Evolutionary conservation across 129 eudicot species (phyloP).

Genomic region (Ambrosia artemisiifolia): DNA sequence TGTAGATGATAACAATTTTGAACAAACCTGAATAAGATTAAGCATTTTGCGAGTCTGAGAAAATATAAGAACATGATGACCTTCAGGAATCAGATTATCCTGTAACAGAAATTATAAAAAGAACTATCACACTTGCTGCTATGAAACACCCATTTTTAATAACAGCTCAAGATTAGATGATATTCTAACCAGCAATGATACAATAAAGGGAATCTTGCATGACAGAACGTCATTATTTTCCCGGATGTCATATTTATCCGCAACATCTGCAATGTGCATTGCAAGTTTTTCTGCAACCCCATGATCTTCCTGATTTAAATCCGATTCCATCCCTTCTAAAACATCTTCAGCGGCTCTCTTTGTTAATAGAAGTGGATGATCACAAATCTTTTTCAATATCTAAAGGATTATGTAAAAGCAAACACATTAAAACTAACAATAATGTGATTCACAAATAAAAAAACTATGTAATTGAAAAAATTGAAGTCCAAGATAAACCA

Average conservation of each 20-base stretch:
- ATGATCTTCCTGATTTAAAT: constrained; percentile 56
- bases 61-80: constrained; percentile 90
- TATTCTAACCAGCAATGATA: constrained; percentile 68
- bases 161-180: not conserved
- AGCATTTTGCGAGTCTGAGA: constrained; percentile 98
- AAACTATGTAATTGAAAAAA: not conserved
- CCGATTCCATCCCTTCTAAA: constrained; percentile 90
- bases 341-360: constrained; percentile 98
- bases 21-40: constrained; percentile 71
- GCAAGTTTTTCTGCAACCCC: constrained; percentile 84
- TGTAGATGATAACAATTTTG: not conserved
- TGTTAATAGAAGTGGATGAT: constrained; percentile 88
- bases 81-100: constrained; percentile 70
- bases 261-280: constrained; percentile 71
- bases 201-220: constrained; percentile 84
- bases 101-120: constrained; percentile 27
- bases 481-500: constrained; percentile 2
- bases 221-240: constrained; percentile 63
- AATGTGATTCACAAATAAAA: not conserved
- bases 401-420: constrained; percentile 19
- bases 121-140: constrained; percentile 2
- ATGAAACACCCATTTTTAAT: not conserved
- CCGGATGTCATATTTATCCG: constrained; percentile 53
- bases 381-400: constrained; percentile 96
- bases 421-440: not conserved